Evolutionary conservation across 371 early-diverging fungal genomes (phyloP).

Genomic region (Conidiobolus incongruus): DNA sequence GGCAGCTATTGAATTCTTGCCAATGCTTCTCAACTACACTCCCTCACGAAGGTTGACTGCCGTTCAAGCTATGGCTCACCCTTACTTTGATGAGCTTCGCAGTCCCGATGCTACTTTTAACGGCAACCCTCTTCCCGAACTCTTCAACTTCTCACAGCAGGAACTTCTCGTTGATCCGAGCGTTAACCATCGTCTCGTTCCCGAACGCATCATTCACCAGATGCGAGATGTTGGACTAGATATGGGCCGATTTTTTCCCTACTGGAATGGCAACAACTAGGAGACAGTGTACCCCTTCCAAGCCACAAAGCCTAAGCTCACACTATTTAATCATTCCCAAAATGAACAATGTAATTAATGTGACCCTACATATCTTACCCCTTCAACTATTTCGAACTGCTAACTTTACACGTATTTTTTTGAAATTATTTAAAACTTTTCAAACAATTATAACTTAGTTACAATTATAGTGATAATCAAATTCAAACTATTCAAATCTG

Average conservation of each 20-base stretch:
- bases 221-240: constrained; percentile 4
- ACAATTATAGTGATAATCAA: no score
- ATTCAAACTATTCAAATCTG: no score
- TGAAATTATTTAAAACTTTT: no score
- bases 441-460: no score
- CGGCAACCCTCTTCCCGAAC: constrained; percentile 59
- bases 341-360: no score
- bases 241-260: constrained; percentile 4
- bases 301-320: no score
- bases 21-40: constrained; percentile 81
- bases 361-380: no score
- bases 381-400: no score
- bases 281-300: no score
- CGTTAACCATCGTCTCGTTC: constrained; percentile 3
- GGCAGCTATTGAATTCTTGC: constrained; percentile 77
- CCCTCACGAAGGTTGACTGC: constrained; percentile 83
- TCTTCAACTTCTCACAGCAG: constrained; percentile 79
- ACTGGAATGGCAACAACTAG: no score
- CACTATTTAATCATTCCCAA: no score
- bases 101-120: constrained; percentile 51
- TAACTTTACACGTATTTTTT: no score
- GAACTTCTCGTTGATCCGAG: constrained; percentile 1
- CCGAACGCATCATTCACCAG: constrained; percentile 1
- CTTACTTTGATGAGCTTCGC: constrained; percentile 93
- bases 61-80: constrained; percentile 81